Percentiles rank a stretch among this genome's conserved stretches.
Conservation (phyloP, 176 grass and related monocot species). For the Oryza glaberrima region DNA sequence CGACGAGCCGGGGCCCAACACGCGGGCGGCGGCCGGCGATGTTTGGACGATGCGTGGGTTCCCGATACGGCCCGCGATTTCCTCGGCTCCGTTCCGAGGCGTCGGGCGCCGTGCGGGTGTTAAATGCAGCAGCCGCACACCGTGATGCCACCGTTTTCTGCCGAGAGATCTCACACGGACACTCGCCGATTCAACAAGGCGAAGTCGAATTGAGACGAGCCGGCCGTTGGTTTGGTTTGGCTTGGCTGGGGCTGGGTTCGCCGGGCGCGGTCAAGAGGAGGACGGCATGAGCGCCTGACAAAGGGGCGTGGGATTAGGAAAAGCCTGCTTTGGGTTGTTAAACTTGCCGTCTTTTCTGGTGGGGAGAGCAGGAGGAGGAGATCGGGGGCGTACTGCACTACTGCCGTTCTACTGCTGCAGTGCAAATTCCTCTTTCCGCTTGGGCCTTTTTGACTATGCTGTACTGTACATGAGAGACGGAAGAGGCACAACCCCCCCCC, state of each 20-base stretch:
- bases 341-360: constrained; percentile 37
- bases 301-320: constrained; percentile 26
- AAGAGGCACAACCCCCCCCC: too few species aligned
- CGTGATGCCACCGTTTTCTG: background rate
- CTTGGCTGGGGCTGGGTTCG: background rate
- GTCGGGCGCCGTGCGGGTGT: constrained; percentile 21
- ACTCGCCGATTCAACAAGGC: background rate
- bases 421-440: background rate
- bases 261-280: constrained; percentile 1
- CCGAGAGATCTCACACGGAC: too few species aligned
- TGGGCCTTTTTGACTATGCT: constrained; percentile 39
- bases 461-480: background rate
- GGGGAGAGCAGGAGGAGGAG: background rate
- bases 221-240: background rate
- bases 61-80: constrained; percentile 61
- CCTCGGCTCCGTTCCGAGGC: constrained; percentile 43
- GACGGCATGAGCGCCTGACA: constrained; percentile 26
- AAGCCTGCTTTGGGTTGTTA: constrained; percentile 45
- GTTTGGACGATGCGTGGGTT: constrained; percentile 29
- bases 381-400: background rate
- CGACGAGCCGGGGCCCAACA: constrained; percentile 28
- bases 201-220: background rate
- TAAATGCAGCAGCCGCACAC: constrained; percentile 22
- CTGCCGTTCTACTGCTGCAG: background rate
- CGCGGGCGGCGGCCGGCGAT: constrained; percentile 12